Evolutionary conservation across 2,329 filamentous ascomycete species (phyloP), one percentile per base, ranked within the genome.

Genomic region (Phoma sp.): DNA sequence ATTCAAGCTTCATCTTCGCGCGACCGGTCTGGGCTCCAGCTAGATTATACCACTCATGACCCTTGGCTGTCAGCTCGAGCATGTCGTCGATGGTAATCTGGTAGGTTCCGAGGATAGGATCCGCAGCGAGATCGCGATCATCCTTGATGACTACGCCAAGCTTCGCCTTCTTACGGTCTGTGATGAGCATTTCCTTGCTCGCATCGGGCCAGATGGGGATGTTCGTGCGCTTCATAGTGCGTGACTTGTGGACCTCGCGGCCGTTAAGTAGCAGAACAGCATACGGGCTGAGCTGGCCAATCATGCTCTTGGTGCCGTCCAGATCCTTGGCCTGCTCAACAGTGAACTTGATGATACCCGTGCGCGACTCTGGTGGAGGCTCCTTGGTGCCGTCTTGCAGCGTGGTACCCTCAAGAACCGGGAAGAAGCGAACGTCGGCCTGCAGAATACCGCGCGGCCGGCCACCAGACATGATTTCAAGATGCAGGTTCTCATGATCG

Each of bases 261-360:
- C 92, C 90, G 67, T 99, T 99, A 64, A 99, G 85, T 37, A 97
- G 83, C 43, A 99, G 83, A 26, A 87, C 83, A 9, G 91, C 93
- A 64, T 98, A 99, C 1, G 95, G 95, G 75, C 92, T 98, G 39
- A 99, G 87, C 59, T 88, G 84, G 25, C 95, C 95, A 56, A 98
- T 87, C 70, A 99, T 79, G 76, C 92, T 96, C 87, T 95, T 97
- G 61, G 86, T 90, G 43, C 89, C 89, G 69, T 99, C 95, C 26
- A 99, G 84, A 66, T 98, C 93, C 80, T 99, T 99, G 62, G 93
- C 93, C 76, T 96, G 93, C 72, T 97, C 93, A 46, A 99, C 85
- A 0, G 90, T 96, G 75, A 97, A 96, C 58, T 92, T 89, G 59
- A 93, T 86, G 71, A 99, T 96, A 80, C 95, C 96, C 17, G 93